Conservation (phyloP, 2,329 filamentous ascomycete species). For the Setomelanomma holmii region DNA sequence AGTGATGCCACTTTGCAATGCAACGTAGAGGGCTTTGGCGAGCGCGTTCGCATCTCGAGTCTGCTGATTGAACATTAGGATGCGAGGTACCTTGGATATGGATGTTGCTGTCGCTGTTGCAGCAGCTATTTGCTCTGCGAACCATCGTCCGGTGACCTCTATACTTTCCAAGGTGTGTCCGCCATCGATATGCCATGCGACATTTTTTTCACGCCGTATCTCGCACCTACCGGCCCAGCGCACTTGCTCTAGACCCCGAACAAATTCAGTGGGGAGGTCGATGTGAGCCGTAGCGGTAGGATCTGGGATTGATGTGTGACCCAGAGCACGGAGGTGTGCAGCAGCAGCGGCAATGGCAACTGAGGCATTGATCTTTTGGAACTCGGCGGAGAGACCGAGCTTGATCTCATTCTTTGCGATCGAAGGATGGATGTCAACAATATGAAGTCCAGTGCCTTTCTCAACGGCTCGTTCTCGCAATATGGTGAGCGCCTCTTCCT, state of each 20-base stretch:
- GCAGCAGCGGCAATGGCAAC: conserved; percentile 66
- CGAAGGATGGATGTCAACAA: conserved; percentile 59
- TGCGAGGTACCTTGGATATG: conserved; percentile 50
- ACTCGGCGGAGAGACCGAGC: conserved; percentile 67
- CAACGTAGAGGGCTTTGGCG: conserved; percentile 67
- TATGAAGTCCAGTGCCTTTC: conserved; percentile 54
- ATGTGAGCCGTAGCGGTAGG: conserved; percentile 38
- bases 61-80: conserved; percentile 92
- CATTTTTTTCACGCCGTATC: conserved; percentile 59
- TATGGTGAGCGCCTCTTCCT: conserved; percentile 61
- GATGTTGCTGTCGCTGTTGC: conserved; percentile 41
- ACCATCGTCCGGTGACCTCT: conserved; percentile 78
- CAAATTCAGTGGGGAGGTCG: conserved; percentile 66
- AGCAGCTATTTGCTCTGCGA: conserved; percentile 57
- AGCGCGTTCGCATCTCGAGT: conserved; percentile 76
- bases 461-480: conserved; percentile 63
- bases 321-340: conserved; percentile 61
- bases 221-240: conserved; percentile 81
- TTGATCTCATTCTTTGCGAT: conserved; percentile 54
- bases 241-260: conserved; percentile 70
- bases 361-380: conserved; percentile 69
- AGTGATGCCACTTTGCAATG: conserved; percentile 52
- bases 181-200: conserved; percentile 84
- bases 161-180: conserved; percentile 89
- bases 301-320: conserved; percentile 50